Evolutionary conservation across 2,329 filamentous ascomycete genomes (phyloP), one percentile per base, ranked within the genome.

Genomic region (Colletotrichum plurivorum): DNA sequence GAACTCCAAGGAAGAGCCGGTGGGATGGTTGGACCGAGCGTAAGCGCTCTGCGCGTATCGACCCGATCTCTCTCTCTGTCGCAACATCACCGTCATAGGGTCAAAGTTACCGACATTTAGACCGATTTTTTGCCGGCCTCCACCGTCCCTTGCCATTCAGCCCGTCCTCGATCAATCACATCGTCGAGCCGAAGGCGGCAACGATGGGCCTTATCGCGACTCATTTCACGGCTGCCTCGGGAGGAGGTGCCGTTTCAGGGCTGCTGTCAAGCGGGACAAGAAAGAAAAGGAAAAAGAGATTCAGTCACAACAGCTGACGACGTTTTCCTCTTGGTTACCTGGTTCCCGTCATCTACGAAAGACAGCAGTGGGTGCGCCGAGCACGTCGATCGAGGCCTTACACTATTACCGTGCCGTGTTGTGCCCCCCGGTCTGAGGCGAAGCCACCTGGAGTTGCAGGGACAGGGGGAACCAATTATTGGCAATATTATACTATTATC

Each of bases 1-100:
- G 22, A 22, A 16, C 53, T 56, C 43, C 31, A 60, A 45, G 66
- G 55, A 18, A n/a, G 16, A 55, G 39, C 60, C 60, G 48, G 22
- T 10, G 48, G 54, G 53, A 49, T 48, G 48, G 16, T 45, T 46
- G 27, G 31, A 25, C 48, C 2, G 39, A 20, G 1, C 9, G n/a
- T 16, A 18, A n/a, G 22, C 18, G 15, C n/a, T 36, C 31, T 8
- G 4, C 31, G 31, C 31, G 31, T 36, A 36, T 36, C 31, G 7
- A 36, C 31, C 31, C 7, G 6, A 43, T 39, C 46, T 22, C 1
- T 16, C 31, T 13, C 20, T 55, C 41, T 39, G 53, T 15, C 49
- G 2, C 25, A 49, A 18, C 10, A 15, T 13, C 10, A 36, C 25
- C 25, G 27, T 60, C 57, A 60, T 18, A 49, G n/a, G 25, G 12